Evolutionary conservation across 2,329 filamentous ascomycete genomes (phyloP).

Genomic region (Moelleriella libera): DNA sequence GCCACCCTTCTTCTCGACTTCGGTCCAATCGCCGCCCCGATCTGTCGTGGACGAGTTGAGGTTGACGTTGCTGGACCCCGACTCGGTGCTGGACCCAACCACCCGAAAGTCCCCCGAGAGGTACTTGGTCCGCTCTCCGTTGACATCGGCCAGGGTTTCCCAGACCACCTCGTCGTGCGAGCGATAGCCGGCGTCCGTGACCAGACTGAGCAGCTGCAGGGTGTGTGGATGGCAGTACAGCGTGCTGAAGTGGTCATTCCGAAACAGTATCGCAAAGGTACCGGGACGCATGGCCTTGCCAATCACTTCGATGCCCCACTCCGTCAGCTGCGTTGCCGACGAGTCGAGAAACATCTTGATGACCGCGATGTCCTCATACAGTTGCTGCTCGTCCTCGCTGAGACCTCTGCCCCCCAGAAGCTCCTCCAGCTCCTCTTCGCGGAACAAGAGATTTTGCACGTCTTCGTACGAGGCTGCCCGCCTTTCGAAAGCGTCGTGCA

Average conservation of each 20-base stretch:
- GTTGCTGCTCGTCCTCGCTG: constrained; percentile 57
- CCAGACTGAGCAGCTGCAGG: constrained; percentile 62
- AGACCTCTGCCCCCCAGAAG: constrained; percentile 39
- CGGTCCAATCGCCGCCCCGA: constrained; percentile 35
- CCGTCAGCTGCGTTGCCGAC: constrained; percentile 78
- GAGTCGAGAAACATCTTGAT: constrained; percentile 72
- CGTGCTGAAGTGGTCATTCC: constrained; percentile 95
- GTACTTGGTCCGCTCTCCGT: constrained; percentile 68
- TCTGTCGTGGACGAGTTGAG: constrained; percentile 8
- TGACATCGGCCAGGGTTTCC: constrained; percentile 85
- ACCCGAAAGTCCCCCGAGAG: constrained; percentile 82
- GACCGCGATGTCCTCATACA: constrained; percentile 68
- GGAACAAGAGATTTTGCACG: constrained; percentile 76
- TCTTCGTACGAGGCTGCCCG: constrained; percentile 82
- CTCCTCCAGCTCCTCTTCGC: constrained; percentile 75
- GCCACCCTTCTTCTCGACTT: constrained; percentile 26
- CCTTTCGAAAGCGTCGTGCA: constrained; percentile 55
- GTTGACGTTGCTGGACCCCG: constrained; percentile 6
- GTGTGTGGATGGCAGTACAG: constrained; percentile 78
- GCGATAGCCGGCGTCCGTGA: constrained; percentile 86
- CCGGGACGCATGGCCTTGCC: constrained; percentile 57
- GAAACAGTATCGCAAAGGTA: constrained; percentile 78
- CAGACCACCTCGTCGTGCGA: constrained; percentile 85
- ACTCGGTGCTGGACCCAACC: constrained; percentile 15
- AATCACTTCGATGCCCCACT: constrained; percentile 65